Evolutionary conservation across 2,329 filamentous ascomycete genomes (phyloP), one percentile per base, ranked within the genome.

Genomic region (Colletotrichum coccodes): DNA sequence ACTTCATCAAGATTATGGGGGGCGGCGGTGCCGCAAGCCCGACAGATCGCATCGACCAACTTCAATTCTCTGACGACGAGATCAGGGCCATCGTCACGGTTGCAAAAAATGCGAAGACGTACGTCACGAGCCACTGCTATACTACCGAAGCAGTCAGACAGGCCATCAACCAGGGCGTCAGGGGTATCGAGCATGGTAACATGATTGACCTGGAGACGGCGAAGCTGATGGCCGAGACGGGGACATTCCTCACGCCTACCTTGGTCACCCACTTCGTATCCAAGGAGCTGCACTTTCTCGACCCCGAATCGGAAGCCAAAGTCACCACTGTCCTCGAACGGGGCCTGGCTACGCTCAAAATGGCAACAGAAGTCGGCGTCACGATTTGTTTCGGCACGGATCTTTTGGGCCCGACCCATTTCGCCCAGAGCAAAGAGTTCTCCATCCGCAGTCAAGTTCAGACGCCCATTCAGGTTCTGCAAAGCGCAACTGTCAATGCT

Each of bases 1-100:
- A 90, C 72, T 90, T 90, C 72, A 83, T 91, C 75, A 90, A 90
- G 75, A 87, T 90, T 71, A 89, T 89, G 86, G 80, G 80, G 1
- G 82, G 83, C 6, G 87, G 89, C 2, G 88, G 88, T 11, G 87
- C 90, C 1, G 82, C 84, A 0, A 85, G 82, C 14, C 86, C 86
- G 0, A 87, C 86, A 0, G 88, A 90, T 72, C 78, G 78, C 42
- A 77, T 90, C 12, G 82, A 84, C 6, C 81, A 84, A 72, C 75
- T 85, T 9, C 88, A 90, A 73, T 90, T 89, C 76, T 86, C 86
- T 0, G 77, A 81, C 0, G 84, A 83, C 40, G 88, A 90, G 77
- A 85, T 90, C 60, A 77, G 77, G 42, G 86, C 88, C 5, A 87
- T 90, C 49, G 79, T 79, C 3, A 82, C 81, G 28, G 83, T 84